Percentiles rank a stretch among this genome's conserved stretches.
Conservation (phyloP, 768 basidiomycete species). For the Mycena maculata region DNA sequence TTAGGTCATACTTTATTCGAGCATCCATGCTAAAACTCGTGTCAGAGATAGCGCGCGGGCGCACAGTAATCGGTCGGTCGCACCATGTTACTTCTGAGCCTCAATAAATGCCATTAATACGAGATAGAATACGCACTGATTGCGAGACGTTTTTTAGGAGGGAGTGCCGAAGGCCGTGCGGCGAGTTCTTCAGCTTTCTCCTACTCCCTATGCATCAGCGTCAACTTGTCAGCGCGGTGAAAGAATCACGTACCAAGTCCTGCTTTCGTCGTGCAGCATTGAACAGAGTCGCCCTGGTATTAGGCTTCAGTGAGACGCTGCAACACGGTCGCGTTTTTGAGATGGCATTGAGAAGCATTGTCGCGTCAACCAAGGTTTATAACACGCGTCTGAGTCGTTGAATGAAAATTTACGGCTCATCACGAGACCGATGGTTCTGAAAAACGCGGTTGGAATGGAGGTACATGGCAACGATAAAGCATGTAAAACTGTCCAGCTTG, state of each 20-base stretch:
- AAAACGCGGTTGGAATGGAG: no score
- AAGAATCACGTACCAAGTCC: background rate
- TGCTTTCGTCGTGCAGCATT: slow-evolving; percentile 6
- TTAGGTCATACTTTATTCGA: slow-evolving; percentile 66
- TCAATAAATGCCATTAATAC: background rate
- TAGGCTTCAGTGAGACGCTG: background rate
- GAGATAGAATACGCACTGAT: slow-evolving; percentile 45
- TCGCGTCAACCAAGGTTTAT: no score
- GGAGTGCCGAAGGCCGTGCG: slow-evolving; percentile 31
- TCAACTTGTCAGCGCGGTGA: no score
- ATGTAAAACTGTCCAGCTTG: no score
- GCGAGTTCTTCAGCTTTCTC: slow-evolving; percentile 11
- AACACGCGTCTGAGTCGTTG: background rate
- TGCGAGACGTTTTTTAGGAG: slow-evolving; percentile 44
- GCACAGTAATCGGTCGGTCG: no score
- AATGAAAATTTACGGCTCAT: background rate
- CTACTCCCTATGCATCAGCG: no score
- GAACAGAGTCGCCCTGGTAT: slow-evolving; percentile 1
- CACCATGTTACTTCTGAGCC: slow-evolving; percentile 5
- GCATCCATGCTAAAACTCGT: slow-evolving; percentile 67
- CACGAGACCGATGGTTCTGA: no score
- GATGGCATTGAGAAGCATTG: slow-evolving; percentile 17
- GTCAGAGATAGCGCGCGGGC: no score
- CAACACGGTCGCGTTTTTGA: background rate
- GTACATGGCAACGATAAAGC: no score